A percentile compares a stretch with the other conserved stretches of the same genome.
Evolutionary conservation across 2,329 filamentous ascomycete species (phyloP).

Genomic region (Fusarium albidum): DNA sequence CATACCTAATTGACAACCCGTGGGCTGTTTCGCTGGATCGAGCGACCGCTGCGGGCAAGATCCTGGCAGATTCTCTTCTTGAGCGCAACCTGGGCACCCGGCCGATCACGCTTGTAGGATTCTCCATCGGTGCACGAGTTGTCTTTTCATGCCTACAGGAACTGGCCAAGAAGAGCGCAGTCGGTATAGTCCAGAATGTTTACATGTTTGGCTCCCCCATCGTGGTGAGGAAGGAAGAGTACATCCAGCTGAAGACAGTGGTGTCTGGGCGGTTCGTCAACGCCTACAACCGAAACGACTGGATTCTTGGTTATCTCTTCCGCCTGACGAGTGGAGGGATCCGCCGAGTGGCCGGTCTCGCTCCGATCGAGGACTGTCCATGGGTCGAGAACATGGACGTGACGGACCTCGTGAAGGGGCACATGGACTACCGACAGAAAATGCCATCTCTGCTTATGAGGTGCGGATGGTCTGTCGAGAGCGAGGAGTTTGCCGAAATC

Average conservation of each 20-base stretch:
- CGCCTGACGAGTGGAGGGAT: constrained; percentile 93
- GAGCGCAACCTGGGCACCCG: constrained; percentile 90
- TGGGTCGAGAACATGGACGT: constrained; percentile 91
- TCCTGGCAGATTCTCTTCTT: constrained; percentile 92
- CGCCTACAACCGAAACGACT: constrained; percentile 93
- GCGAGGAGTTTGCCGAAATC: constrained; percentile 94
- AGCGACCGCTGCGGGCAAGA: constrained; percentile 86
- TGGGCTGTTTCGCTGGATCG: constrained; percentile 97
- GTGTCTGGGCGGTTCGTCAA: constrained; percentile 95
- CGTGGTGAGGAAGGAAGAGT: constrained; percentile 92
- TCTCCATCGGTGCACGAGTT: constrained; percentile 89
- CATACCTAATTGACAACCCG: constrained; percentile 97
- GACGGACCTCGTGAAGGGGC: constrained; percentile 84
- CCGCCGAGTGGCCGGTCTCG: constrained; percentile 85
- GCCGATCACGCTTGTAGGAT: constrained; percentile 92
- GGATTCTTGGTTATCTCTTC: constrained; percentile 97
- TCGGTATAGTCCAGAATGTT: constrained; percentile 91
- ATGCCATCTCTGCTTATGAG: constrained; percentile 90
- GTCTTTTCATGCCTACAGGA: constrained; percentile 93
- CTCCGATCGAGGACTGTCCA: constrained; percentile 75
- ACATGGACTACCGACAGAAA: constrained; percentile 94
- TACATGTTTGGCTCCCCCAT: constrained; percentile 94
- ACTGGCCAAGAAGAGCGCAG: constrained; percentile 82
- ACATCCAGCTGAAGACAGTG: constrained; percentile 79
- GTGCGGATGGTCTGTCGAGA: constrained; percentile 90